Conservation (phyloP, 192 early-diverging fungal genomes). For the Rhizoclosmatium sp. region DNA sequence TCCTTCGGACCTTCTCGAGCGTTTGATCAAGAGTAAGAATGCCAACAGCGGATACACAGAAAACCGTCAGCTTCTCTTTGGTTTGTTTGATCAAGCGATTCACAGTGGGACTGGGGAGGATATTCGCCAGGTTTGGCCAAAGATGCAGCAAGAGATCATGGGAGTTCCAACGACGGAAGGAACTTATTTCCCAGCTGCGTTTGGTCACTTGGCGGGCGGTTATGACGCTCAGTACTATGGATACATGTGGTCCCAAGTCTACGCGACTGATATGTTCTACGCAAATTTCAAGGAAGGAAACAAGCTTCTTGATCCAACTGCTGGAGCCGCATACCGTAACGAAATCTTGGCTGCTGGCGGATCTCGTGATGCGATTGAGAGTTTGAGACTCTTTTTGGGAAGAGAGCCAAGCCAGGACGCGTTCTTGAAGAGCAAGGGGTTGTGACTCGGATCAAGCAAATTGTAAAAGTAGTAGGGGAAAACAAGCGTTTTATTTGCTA, state of each 20-base stretch:
- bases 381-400: conserved; percentile 78
- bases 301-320: conserved; percentile 60
- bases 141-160: conserved; percentile 51
- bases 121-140: conserved; percentile 54
- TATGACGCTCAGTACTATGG: conserved; percentile 82
- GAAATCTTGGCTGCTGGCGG: conserved; percentile 77
- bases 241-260: conserved; percentile 82
- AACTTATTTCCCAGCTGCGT: conserved; percentile 52
- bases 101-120: conserved; percentile 63
- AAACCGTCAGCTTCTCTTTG: conserved; percentile 63
- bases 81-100: conserved; percentile 77
- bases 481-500: too few species aligned
- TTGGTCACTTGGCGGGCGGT: conserved; percentile 77
- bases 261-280: conserved; percentile 83
- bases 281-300: conserved; percentile 69
- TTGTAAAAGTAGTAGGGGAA: too few species aligned
- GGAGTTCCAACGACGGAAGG: conserved; percentile 24
- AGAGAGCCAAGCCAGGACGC: conserved; percentile 82
- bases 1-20: conserved; percentile 73
- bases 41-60: conserved; percentile 60
- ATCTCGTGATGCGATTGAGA: conserved; percentile 71
- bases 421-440: conserved; percentile 78
- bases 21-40: conserved; percentile 76
- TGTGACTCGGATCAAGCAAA: conserved; percentile 5
- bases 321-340: conserved; percentile 78